Percentiles rank a stretch among this genome's conserved stretches.
phyloP scores from a whole-genome alignment of 163 green algal genomes.

The Scenedesmus sp. region DNA sequence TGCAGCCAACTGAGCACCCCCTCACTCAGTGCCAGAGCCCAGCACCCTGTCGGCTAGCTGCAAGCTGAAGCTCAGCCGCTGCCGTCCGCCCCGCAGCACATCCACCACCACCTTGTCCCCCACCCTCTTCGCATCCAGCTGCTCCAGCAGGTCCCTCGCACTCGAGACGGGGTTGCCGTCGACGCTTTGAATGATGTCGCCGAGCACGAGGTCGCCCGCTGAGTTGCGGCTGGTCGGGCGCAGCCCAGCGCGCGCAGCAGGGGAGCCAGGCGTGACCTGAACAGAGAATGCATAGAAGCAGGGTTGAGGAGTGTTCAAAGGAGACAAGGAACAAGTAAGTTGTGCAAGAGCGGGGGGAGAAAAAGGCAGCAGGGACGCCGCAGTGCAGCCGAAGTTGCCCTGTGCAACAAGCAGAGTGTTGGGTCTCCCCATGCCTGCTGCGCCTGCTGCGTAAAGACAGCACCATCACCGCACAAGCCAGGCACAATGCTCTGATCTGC shows the following conservation, averaged over 20 bases:
- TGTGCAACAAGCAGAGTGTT: too few species aligned
- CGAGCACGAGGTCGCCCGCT: slow-evolving; percentile 66
- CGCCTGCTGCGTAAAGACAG: background rate
- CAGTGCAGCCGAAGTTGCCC: background rate
- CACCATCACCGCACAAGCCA: background rate
- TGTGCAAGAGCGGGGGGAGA: background rate
- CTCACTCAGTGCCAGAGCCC: slow-evolving; percentile 38
- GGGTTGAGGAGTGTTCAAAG: too few species aligned
- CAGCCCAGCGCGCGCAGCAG: slow-evolving; percentile 44
- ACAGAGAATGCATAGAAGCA: background rate
- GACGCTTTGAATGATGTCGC: slow-evolving; percentile 90
- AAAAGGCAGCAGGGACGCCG: background rate
- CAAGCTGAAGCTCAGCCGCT: slow-evolving; percentile 57
- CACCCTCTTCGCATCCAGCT: slow-evolving; percentile 66
- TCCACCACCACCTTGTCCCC: slow-evolving; percentile 74
- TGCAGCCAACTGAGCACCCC: background rate
- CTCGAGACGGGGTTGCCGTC: slow-evolving; percentile 49
- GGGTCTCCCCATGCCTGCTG: too few species aligned
- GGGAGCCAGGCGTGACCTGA: slow-evolving; percentile 43
- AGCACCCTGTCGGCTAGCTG: slow-evolving; percentile 63
- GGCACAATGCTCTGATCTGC: too few species aligned
- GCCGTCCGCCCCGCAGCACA: slow-evolving; percentile 59
- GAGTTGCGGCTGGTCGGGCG: slow-evolving; percentile 42
- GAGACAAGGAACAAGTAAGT: background rate
- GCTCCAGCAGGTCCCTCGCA: slow-evolving; percentile 68